These are phyloP conservation scores for Boletus rufocinnamomeus DNA, from an alignment of 768 basidiomycete species.

Conservation along the genomic window DNA sequence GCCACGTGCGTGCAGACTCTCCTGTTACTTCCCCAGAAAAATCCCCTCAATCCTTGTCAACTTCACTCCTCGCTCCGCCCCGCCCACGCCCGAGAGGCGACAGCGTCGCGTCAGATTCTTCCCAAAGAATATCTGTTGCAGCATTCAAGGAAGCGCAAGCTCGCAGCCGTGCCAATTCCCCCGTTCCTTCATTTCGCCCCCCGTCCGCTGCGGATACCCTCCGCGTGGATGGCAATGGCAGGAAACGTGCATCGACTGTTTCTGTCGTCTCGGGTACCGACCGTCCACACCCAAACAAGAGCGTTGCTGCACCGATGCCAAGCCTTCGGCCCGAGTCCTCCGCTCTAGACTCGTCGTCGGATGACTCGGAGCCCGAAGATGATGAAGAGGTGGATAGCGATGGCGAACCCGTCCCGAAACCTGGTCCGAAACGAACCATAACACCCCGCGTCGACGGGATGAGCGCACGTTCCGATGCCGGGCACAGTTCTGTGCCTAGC, in stretches of 20 bases:
- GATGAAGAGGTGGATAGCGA: slow-evolving; percentile 41
- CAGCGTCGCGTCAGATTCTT: slow-evolving; percentile 62
- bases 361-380: slow-evolving; percentile 39
- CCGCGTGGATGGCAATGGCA: slow-evolving; percentile 27
- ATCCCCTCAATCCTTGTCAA: slow-evolving; percentile 29
- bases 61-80: slow-evolving; percentile 38
- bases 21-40: slow-evolving; percentile 30
- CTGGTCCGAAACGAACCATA: slow-evolving; percentile 37
- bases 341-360: slow-evolving; percentile 29
- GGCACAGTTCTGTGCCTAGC: slow-evolving; percentile 14
- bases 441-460: slow-evolving; percentile 24
- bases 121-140: slow-evolving; percentile 77
- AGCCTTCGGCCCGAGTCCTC: slow-evolving; percentile 18
- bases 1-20: slow-evolving; percentile 58
- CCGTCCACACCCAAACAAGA: slow-evolving; percentile 15
- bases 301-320: slow-evolving; percentile 8
- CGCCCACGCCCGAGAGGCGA: slow-evolving; percentile 54
- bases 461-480: slow-evolving; percentile 22
- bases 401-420: slow-evolving; percentile 36
- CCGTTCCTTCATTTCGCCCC: slow-evolving; percentile 51
- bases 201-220: slow-evolving; percentile 37
- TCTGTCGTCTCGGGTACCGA: slow-evolving; percentile 28
- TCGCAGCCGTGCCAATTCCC: slow-evolving; percentile 60
- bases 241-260: slow-evolving; percentile 34
- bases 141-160: slow-evolving; percentile 81